Evolutionary conservation across 2,329 filamentous ascomycete genomes (phyloP).

Genomic region (Fusarium brevicatenulatum): DNA sequence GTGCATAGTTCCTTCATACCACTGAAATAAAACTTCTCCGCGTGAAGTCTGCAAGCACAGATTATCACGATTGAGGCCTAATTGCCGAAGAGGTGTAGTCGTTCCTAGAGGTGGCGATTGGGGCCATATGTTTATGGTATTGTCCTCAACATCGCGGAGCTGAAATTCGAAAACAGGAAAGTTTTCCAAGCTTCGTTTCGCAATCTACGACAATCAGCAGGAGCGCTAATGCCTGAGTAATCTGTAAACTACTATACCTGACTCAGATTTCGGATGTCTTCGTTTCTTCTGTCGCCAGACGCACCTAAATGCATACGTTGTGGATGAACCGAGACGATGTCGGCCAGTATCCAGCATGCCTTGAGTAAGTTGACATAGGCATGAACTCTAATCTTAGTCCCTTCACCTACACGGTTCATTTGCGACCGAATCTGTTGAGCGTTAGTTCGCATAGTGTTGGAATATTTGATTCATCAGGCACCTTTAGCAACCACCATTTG

Average conservation of each 20-base stretch:
- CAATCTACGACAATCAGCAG: fast-evolving
- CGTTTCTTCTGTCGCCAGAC: fast-evolving
- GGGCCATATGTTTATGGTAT: not conserved
- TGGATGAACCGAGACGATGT: fast-evolving
- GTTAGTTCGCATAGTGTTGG: fast-evolving
- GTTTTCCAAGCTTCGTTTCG: fast-evolving
- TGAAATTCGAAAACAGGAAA: not conserved
- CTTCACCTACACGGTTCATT: fast-evolving
- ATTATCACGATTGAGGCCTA: fast-evolving
- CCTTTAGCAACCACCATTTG: not conserved
- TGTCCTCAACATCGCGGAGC: fast-evolving
- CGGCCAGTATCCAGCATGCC: not conserved
- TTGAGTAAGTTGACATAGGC: fast-evolving
- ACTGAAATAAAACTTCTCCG: not conserved
- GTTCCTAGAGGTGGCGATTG: fast-evolving
- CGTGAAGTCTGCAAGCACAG: fast-evolving
- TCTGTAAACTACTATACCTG: not conserved
- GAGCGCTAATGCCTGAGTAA: fast-evolving
- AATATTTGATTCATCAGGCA: fast-evolving
- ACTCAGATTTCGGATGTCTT: fast-evolving
- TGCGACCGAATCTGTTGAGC: not conserved
- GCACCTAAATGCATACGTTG: fast-evolving
- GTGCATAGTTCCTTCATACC: not conserved
- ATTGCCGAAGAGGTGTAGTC: fast-evolving
- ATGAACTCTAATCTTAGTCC: fast-evolving